A percentile compares a stretch with the other conserved stretches of the same genome.
Evolutionary conservation across 768 basidiomycete genomes (phyloP).

Genomic region (Pisolithus tinctorius): DNA sequence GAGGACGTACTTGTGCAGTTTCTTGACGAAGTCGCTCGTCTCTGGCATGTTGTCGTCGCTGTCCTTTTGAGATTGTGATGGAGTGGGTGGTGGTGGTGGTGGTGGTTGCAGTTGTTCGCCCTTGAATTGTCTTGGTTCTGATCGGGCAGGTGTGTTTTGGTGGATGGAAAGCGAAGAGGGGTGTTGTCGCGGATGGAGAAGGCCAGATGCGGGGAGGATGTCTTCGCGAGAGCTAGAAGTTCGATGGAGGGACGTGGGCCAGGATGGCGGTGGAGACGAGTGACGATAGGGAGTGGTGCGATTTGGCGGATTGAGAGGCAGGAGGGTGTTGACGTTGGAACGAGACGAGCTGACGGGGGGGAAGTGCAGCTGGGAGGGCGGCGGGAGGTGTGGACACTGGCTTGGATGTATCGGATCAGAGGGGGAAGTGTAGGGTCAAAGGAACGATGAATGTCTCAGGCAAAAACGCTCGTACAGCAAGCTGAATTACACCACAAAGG

Average conservation of each 20-base stretch:
- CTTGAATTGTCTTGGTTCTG: slow-evolving; percentile 23
- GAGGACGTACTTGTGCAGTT: too few species aligned
- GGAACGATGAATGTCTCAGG: too few species aligned
- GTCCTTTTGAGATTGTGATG: slow-evolving; percentile 25
- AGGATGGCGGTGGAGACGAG: slow-evolving; percentile 23
- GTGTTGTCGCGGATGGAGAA: slow-evolving; percentile 11
- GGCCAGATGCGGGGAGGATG: slow-evolving; percentile 17
- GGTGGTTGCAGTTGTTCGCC: slow-evolving; percentile 21
- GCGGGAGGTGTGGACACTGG: slow-evolving; percentile 39
- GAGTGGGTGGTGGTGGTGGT: slow-evolving; percentile 11
- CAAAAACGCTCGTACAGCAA: too few species aligned
- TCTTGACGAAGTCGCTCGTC: slow-evolving; percentile 90
- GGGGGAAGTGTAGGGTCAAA: too few species aligned
- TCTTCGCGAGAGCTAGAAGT: slow-evolving; percentile 39
- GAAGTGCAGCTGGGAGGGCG: slow-evolving; percentile 36
- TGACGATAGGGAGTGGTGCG: slow-evolving; percentile 22
- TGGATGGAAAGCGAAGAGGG: too few species aligned
- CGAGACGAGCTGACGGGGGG: slow-evolving; percentile 26
- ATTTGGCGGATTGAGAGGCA: slow-evolving; percentile 25
- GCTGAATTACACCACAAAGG: too few species aligned
- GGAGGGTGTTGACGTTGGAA: too few species aligned
- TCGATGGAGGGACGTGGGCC: too few species aligned
- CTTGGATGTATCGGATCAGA: too few species aligned
- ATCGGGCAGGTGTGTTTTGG: slow-evolving; percentile 15
- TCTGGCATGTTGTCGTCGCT: slow-evolving; percentile 73